phyloP scores from a whole-genome alignment of 164 flowering plant genomes.

The Saururus chinensis region DNA sequence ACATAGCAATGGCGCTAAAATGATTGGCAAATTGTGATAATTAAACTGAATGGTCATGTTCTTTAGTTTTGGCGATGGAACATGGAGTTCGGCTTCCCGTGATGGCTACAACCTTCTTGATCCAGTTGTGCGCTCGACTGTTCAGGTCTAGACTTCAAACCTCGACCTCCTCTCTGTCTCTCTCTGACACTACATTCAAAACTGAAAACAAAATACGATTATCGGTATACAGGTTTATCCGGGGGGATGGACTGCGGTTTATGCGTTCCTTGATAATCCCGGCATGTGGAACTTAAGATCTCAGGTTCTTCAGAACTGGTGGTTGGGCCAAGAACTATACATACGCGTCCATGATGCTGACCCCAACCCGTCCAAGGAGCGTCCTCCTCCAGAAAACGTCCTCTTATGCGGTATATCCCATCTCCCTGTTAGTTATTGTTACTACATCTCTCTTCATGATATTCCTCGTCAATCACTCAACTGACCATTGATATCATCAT shows the following conservation, averaged over 20 bases:
- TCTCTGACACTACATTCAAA: background rate
- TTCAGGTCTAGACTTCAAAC: conserved; percentile 20
- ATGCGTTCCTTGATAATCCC: conserved; percentile 41
- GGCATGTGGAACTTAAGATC: conserved; percentile 64
- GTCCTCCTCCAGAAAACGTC: conserved; percentile 36
- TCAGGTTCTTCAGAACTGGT: conserved; percentile 34
- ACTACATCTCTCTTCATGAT: background rate
- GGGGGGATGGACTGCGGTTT: conserved; percentile 38
- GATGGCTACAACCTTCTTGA: conserved; percentile 36
- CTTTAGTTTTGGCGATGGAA: conserved; percentile 37
- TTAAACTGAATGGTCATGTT: background rate
- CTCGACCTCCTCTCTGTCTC: background rate
- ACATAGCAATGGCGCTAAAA: background rate
- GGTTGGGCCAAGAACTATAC: conserved; percentile 41
- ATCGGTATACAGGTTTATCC: conserved; percentile 36
- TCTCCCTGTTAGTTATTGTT: too few relatives aligned
- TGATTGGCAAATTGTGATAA: background rate
- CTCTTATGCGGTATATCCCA: conserved; percentile 28
- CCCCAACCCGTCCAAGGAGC: conserved; percentile 40
- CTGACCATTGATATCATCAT: background rate
- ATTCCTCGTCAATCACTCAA: background rate
- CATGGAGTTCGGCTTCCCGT: conserved; percentile 26
- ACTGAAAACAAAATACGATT: background rate
- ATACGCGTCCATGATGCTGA: conserved; percentile 32
- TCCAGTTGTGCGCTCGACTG: conserved; percentile 47